Conservation (phyloP, 176 grass and related monocot genomes). For the Typha latifolia region DNA sequence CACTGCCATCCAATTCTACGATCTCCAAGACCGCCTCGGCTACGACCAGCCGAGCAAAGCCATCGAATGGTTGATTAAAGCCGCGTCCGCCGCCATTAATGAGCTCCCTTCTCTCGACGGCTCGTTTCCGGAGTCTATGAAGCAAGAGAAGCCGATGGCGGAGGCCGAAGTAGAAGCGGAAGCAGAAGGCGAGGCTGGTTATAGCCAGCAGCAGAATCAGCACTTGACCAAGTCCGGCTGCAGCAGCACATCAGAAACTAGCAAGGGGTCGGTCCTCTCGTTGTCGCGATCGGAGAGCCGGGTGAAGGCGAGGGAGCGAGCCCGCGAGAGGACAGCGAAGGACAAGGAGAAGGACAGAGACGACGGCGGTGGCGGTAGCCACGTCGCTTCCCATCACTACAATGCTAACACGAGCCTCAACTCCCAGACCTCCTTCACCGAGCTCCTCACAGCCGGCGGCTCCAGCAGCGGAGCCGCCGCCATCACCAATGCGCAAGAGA, state of each 20-base stretch:
- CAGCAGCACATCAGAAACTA: constrained; percentile 23
- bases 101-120: constrained; percentile 6
- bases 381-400: not conserved
- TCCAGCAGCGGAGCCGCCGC: not conserved
- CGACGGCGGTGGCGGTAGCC: not conserved
- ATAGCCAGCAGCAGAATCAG: constrained; percentile 15
- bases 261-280: constrained; percentile 24
- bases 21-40: constrained; percentile 16
- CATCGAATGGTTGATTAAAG: constrained; percentile 16
- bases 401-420: constrained; percentile 1
- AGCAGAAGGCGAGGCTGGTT: not conserved
- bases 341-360: constrained; percentile 15
- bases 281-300: constrained; percentile 19
- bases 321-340: constrained; percentile 12
- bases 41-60: constrained; percentile 21
- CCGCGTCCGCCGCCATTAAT: constrained; percentile 2
- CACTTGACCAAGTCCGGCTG: constrained; percentile 21
- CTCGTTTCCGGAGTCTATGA: not conserved
- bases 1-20: constrained; percentile 21
- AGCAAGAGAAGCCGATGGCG: not conserved
- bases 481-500: not conserved
- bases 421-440: constrained; percentile 22
- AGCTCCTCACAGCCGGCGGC: constrained; percentile 15
- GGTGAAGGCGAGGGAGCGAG: constrained; percentile 10
- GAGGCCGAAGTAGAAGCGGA: not conserved